Base-by-base conservation (phyloP, 2,329 filamentous ascomycete genomes). In the Mycocentrospora acerina region DNA sequence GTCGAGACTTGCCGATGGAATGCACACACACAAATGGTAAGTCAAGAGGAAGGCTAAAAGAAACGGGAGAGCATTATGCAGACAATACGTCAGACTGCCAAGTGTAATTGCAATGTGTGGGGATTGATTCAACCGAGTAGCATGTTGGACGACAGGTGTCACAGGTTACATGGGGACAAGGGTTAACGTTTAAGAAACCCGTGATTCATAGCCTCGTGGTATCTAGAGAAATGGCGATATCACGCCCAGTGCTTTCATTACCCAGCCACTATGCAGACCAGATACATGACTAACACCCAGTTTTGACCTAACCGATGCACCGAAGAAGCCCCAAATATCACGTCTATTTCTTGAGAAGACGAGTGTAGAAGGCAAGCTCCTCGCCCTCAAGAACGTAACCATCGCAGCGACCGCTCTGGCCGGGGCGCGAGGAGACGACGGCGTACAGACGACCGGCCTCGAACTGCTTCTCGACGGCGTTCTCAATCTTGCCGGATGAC, bases 291-390 rank as follows among this genome's bases (percentile, higher is more conserved):
- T 60, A 55, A 66, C 66, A 55, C 58, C 60, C 64, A 57, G 55
- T 68, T 68, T 67, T 68, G 62, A 65, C 60, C 66, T 59, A 54
- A 61, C 59, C 60, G 51, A 66, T 66, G 63, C 65, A 62, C 64
- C 64, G 55, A 61, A 64, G 52, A 63, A 67, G 55, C 50, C 53
- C 58, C 59, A 58, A 62, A 62, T 42, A 60, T 53, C 48, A 59
- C 53, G 57, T 51, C 80, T 96, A 97, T 83, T 95, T 97, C 85
- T 93, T 88, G 76, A 97, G 89, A 79, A 90, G 90, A 80, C 88
- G 88, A 86, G 95, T 90, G 89, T 98, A 98, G 88, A 98, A 98
- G 75, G 90, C 90, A 69, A 98, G 83, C 85, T 98, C 93, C 76
- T 98, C 93, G 68, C 93, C 93, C 85, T 98, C 93, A 59, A 98